Percentiles rank a stretch among this genome's conserved stretches.
phyloP scores from a whole-genome alignment of 2,329 filamentous ascomycete genomes.

The Pseudonectria buxi region DNA sequence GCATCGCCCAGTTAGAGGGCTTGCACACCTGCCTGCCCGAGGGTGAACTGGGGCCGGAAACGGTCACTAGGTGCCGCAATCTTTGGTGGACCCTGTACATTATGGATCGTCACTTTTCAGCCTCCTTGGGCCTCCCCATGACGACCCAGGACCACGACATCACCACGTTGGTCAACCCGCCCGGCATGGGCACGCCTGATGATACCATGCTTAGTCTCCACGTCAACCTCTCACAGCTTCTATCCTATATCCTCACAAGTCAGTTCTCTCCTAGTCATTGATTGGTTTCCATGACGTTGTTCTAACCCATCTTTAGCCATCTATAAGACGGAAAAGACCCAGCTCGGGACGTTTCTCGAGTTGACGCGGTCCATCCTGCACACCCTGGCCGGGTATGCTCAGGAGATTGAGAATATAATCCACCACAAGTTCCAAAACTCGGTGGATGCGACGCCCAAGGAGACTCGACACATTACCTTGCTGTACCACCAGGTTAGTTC shows the following conservation, averaged over 20 bases:
- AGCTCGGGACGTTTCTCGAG: conserved; percentile 28
- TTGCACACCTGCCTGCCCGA: conserved; percentile 34
- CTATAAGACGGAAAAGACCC: conserved; percentile 29
- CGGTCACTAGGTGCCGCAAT: conserved; percentile 27
- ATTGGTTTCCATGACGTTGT: fast-evolving
- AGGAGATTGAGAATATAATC: conserved; percentile 33
- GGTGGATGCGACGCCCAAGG: conserved; percentile 29
- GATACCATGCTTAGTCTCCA: conserved; percentile 28
- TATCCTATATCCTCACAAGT: conserved; percentile 31
- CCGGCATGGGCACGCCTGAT: conserved; percentile 18
- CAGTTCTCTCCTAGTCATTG: not conserved
- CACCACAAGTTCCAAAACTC: conserved; percentile 27
- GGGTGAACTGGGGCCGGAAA: conserved; percentile 25
- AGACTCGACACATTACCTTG: conserved; percentile 30
- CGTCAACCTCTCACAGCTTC: conserved; percentile 28
- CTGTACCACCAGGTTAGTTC: conserved; percentile 31
- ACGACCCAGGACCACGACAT: conserved; percentile 33
- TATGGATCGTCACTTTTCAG: conserved; percentile 34
- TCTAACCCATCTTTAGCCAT: conserved; percentile 21
- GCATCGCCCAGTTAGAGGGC: conserved; percentile 35
- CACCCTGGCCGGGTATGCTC: conserved; percentile 29
- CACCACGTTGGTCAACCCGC: conserved; percentile 24
- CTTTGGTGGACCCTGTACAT: conserved; percentile 37
- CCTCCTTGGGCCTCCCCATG: conserved; percentile 32
- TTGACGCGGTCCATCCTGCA: conserved; percentile 30